These are phyloP conservation scores for Paecilomyces formosus DNA, from an alignment of 2,329 filamentous ascomycete genomes.

Conservation along the genomic window DNA sequence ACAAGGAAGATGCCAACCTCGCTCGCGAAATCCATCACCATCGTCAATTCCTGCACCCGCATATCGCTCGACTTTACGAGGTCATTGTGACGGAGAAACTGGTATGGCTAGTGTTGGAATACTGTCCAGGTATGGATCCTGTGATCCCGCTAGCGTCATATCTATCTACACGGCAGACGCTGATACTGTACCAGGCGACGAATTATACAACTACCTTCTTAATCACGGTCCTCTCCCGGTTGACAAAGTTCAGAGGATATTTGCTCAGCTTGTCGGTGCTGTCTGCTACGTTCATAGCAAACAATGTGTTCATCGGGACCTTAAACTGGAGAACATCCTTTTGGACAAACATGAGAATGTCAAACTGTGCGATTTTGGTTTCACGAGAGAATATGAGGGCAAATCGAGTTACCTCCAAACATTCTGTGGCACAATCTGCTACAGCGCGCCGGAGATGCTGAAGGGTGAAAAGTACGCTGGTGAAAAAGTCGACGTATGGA, in stretches of 20 bases:
- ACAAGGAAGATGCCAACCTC: constrained; percentile 91
- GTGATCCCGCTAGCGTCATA: not conserved
- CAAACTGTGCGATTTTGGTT: constrained; percentile 96
- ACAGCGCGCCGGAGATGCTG: constrained; percentile 96
- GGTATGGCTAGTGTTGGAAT: constrained; percentile 96
- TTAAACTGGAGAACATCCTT: constrained; percentile 94
- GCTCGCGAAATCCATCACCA: constrained; percentile 98
- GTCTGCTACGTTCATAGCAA: constrained; percentile 93
- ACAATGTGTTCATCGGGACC: constrained; percentile 89
- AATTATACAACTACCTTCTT: constrained; percentile 93
- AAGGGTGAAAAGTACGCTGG: constrained; percentile 97
- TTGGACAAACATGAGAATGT: constrained; percentile 96
- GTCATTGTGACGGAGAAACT: constrained; percentile 92
- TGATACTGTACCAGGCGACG: constrained; percentile 59
- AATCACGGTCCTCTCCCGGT: constrained; percentile 75
- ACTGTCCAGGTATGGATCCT: constrained; percentile 69
- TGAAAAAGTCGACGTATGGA: constrained; percentile 98
- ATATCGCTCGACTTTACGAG: constrained; percentile 94
- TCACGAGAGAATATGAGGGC: constrained; percentile 94
- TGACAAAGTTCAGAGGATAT: constrained; percentile 88
- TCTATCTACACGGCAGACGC: constrained; percentile 1
- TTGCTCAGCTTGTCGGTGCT: constrained; percentile 89
- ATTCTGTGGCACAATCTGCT: constrained; percentile 95
- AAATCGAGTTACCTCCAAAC: constrained; percentile 92
- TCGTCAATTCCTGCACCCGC: constrained; percentile 92